Percentiles rank a stretch among this genome's conserved stretches.
phyloP scores from a whole-genome alignment of 2,329 filamentous ascomycete species.

The Podosphaera aphanis region DNA sequence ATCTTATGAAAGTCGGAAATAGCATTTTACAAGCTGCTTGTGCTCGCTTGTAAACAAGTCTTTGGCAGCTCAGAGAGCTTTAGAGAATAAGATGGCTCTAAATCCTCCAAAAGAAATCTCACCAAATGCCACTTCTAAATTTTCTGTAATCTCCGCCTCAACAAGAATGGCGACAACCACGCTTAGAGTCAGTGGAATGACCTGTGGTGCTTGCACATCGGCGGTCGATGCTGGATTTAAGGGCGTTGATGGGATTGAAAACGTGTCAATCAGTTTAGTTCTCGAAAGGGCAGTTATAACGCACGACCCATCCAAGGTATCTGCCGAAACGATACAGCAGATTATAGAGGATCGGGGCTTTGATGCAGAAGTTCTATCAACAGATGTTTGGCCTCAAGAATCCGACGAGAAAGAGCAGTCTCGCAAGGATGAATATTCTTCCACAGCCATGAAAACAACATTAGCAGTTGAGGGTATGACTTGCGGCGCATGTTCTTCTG shows the following conservation, averaged over 20 bases:
- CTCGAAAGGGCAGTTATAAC: conserved; percentile 91
- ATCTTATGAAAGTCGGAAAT: neutral
- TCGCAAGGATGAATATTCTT: conserved; percentile 13
- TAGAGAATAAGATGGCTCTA: conserved; percentile 29
- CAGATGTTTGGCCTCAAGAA: conserved; percentile 40
- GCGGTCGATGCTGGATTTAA: conserved; percentile 87
- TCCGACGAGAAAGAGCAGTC: conserved; percentile 16
- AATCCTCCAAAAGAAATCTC: conserved; percentile 12
- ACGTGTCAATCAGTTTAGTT: conserved; percentile 74
- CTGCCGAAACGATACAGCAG: conserved; percentile 55
- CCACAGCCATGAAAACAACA: conserved; percentile 39
- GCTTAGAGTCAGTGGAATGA: conserved; percentile 72
- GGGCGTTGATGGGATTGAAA: conserved; percentile 55
- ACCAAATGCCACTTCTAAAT: conserved; percentile 5
- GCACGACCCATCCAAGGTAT: conserved; percentile 55
- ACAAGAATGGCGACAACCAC: conserved; percentile 69
- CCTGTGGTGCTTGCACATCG: conserved; percentile 83
- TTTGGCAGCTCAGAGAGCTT: conserved; percentile 54
- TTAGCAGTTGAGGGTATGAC: conserved; percentile 73
- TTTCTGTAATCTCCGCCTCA: conserved; percentile 6
- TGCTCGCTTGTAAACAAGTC: conserved; percentile 19
- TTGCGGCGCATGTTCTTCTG: conserved; percentile 71
- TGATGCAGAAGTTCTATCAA: conserved; percentile 69
- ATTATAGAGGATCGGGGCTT: conserved; percentile 85
- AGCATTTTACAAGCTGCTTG: neutral